A percentile compares a stretch with the other conserved stretches of the same genome.
Conservation (phyloP, 2,329 filamentous ascomycete species). For the Ploettnerulaceae sp. region DNA sequence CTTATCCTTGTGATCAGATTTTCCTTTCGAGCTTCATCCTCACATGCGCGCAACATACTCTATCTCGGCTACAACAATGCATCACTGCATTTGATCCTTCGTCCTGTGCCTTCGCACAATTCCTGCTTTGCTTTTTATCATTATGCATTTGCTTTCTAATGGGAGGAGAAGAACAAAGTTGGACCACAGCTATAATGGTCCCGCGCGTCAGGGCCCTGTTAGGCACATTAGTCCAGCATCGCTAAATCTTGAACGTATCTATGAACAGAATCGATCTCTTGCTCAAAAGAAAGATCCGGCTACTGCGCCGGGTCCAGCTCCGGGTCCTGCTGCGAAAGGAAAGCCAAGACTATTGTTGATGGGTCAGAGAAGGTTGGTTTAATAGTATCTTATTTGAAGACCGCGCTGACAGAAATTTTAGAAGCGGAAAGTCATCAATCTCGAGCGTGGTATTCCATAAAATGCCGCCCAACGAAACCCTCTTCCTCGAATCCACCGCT, state of each 20-base stretch:
- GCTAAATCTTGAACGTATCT: conserved; percentile 59
- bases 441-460: conserved; percentile 99
- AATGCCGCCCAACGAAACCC: conserved; percentile 87
- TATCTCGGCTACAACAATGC: no score
- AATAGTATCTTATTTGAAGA: not conserved
- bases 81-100: no score
- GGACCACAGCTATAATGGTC: conserved; percentile 31
- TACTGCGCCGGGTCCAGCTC: conserved; percentile 42
- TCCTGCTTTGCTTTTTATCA: no score
- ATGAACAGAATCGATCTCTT: conserved; percentile 54
- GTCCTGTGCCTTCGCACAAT: no score
- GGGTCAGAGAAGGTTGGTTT: conserved; percentile 80
- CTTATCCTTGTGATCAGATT: not conserved
- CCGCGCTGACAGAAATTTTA: conserved; percentile 40
- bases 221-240: conserved; percentile 50
- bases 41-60: not conserved
- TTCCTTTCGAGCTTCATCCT: not conserved
- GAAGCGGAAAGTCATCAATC: conserved; percentile 97
- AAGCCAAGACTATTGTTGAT: conserved; percentile 88
- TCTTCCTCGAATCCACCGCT: conserved; percentile 93
- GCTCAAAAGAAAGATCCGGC: conserved; percentile 44
- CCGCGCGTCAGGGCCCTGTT: conserved; percentile 34
- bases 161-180: conserved; percentile 30
- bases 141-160: conserved; percentile 29
- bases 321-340: conserved; percentile 47